Evolutionary conservation across 2,329 filamentous ascomycete species (phyloP), one percentile per base, ranked within the genome.

Genomic region (Penicillium thymicola): DNA sequence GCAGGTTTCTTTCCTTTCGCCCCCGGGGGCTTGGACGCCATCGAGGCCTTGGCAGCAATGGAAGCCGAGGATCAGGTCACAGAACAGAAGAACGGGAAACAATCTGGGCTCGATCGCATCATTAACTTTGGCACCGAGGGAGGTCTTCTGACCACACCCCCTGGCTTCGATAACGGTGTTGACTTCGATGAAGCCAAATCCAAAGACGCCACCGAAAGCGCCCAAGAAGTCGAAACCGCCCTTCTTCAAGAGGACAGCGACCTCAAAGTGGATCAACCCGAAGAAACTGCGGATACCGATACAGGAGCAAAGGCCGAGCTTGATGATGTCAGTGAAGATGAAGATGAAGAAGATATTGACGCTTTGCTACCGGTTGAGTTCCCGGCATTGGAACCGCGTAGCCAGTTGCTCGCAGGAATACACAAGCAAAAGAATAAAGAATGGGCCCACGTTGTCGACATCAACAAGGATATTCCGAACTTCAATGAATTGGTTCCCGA

Each of bases 401-500:
- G 87, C n/a, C 82, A 85, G 23, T 83, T 97, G 30, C 83, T 89
- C 21, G 79, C 88, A 50, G 87, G 89, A 9, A 85, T 86, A 58
- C 81, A 86, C 59, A 89, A 87, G 68, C 89, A 89, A 67, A 85
- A 85, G 38, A 89, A 89, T 7, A 88, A 85, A 66, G 91, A 97
- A 76, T 99, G 94, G 93, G 94, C 94, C 50, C 94, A 99, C 75
- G 96, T 99, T 86, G 93, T 99, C 2, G 93, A 99, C 72, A 88
- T 97, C 65, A 92, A 93, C 67, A 85, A 91, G 58, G 90, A 93
- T 51, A 95, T 97, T 67, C 82, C 89, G n/a, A 97, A 97, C 70
- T 97, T 99, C 74, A 81, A 83, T 57, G 93, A 97, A 59, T 80
- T 99, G 37, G 92, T 99, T 8, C 94, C 94, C 0, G 90, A 97